Conservation (phyloP, 805 yeast genomes). For the Saturnispora zaruensis region DNA sequence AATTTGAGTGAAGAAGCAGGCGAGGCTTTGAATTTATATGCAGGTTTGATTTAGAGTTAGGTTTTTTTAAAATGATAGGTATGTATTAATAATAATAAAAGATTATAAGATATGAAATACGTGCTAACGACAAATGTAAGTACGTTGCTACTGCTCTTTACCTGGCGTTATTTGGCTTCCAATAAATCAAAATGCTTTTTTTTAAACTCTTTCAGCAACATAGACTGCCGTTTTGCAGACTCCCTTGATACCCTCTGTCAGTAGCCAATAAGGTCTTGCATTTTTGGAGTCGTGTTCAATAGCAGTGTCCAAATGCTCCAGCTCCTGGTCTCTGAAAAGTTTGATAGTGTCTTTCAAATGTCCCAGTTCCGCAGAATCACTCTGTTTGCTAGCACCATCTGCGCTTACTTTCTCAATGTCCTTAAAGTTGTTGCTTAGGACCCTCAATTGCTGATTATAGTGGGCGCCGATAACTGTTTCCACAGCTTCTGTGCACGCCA, state of each 20-base stretch:
- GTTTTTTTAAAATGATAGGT: conserved; percentile 4
- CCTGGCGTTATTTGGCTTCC: too few relatives aligned
- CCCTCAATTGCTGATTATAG: conserved; percentile 82
- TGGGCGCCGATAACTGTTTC: conserved; percentile 97
- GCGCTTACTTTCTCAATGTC: conserved; percentile 28
- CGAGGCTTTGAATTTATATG: conserved; percentile 57
- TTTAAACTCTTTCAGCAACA: conserved; percentile 76
- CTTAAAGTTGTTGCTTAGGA: conserved; percentile 58
- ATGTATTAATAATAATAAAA: not conserved
- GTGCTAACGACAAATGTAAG: too few relatives aligned
- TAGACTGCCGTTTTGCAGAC: conserved; percentile 85
- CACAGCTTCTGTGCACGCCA: conserved; percentile 99
- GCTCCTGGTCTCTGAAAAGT: conserved; percentile 84
- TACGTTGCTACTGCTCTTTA: too few relatives aligned
- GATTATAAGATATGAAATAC: not conserved
- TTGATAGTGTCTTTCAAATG: conserved; percentile 55
- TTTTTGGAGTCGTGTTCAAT: conserved; percentile 83
- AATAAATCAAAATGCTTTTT: too few relatives aligned
- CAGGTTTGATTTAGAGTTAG: conserved; percentile 20
- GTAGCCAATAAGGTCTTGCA: conserved; percentile 84
- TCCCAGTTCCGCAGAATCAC: conserved; percentile 46
- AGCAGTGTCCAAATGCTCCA: conserved; percentile 93
- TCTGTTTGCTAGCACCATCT: conserved; percentile 10
- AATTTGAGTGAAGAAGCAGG: conserved; percentile 71
- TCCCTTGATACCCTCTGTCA: conserved; percentile 79